These are phyloP conservation scores for Phytophthora syringae DNA, from an alignment of 352 stramenopile genomes.

Conservation along the genomic window DNA sequence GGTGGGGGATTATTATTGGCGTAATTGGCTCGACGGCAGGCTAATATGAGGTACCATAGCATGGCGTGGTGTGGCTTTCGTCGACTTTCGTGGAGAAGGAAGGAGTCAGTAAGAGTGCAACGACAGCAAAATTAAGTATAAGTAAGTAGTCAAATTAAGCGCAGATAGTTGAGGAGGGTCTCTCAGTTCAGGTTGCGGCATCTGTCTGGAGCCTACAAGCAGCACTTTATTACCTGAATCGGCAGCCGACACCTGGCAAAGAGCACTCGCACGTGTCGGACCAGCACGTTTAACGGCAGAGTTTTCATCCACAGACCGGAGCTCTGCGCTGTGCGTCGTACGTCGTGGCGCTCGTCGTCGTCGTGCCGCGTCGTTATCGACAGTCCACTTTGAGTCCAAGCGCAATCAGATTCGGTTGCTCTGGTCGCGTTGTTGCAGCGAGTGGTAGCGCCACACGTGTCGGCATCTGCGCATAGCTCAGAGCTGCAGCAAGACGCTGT, in stretches of 20 bases:
- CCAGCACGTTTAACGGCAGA: conserved; percentile 12
- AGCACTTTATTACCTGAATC: too few relatives aligned
- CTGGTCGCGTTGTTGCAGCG: too few relatives aligned
- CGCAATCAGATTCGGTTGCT: too few relatives aligned
- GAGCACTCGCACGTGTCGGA: conserved; percentile 11
- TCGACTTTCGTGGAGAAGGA: conserved; percentile 11
- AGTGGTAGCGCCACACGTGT: too few relatives aligned
- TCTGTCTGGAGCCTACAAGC: too few relatives aligned
- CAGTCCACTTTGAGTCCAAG: too few relatives aligned
- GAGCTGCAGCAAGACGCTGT: too few relatives aligned
- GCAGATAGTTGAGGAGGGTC: too few relatives aligned
- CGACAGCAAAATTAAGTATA: too few relatives aligned
- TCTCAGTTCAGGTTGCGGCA: not conserved
- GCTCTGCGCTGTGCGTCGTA: conserved; percentile 18
- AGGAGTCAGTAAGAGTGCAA: too few relatives aligned
- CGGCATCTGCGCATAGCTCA: too few relatives aligned
- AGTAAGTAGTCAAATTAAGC: too few relatives aligned
- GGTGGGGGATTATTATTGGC: conserved; percentile 39
- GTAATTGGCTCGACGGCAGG: conserved; percentile 44
- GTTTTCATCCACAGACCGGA: conserved; percentile 31
- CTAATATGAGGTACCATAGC: conserved; percentile 52
- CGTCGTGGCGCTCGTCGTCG: conserved; percentile 12
- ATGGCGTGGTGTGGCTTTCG: conserved; percentile 21
- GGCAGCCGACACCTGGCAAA: conserved; percentile 1
- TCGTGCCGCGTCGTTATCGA: not conserved